Conservation (phyloP, 2,329 filamentous ascomycete species). For the Aspergillus neotritici region DNA sequence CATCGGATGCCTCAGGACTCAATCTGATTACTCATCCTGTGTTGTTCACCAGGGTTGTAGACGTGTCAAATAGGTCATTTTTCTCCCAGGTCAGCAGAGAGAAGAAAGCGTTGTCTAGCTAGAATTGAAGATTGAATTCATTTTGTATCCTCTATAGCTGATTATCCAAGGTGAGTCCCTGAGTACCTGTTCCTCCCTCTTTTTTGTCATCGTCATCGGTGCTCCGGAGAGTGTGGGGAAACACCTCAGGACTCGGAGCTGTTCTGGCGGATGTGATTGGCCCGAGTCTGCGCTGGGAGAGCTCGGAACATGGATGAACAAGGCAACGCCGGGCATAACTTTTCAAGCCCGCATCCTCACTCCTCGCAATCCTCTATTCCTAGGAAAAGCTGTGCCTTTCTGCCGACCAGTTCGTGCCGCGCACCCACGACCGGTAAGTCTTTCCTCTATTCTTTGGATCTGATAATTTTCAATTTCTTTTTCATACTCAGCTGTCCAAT, state of each 20-base stretch:
- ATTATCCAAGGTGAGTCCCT: neutral
- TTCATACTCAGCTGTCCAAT: neutral
- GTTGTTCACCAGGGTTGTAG: too few relatives aligned
- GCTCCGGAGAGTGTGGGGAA: too few relatives aligned
- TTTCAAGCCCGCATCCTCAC: constrained; percentile 31
- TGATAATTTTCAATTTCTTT: constrained; percentile 4
- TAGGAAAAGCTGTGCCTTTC: constrained; percentile 11
- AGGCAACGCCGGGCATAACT: constrained; percentile 29
- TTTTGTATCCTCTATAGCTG: too few relatives aligned
- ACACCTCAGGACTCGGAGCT: too few relatives aligned
- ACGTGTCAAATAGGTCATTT: too few relatives aligned
- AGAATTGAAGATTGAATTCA: too few relatives aligned
- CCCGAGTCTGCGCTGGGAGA: constrained; percentile 14
- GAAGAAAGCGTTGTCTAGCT: too few relatives aligned
- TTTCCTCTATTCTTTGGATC: neutral
- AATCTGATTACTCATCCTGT: too few relatives aligned
- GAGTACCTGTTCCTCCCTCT: neutral
- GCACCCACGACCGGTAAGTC: constrained; percentile 18
- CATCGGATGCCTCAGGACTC: too few relatives aligned
- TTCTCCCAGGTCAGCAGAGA: too few relatives aligned
- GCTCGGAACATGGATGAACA: constrained; percentile 18
- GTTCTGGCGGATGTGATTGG: constrained; percentile 27
- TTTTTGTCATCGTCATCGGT: too few relatives aligned
- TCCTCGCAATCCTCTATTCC: constrained; percentile 23
- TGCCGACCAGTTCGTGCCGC: constrained; percentile 12